Evolutionary conservation across 2,329 filamentous ascomycete species (phyloP).

Genomic region (Epichloe uncinata): DNA sequence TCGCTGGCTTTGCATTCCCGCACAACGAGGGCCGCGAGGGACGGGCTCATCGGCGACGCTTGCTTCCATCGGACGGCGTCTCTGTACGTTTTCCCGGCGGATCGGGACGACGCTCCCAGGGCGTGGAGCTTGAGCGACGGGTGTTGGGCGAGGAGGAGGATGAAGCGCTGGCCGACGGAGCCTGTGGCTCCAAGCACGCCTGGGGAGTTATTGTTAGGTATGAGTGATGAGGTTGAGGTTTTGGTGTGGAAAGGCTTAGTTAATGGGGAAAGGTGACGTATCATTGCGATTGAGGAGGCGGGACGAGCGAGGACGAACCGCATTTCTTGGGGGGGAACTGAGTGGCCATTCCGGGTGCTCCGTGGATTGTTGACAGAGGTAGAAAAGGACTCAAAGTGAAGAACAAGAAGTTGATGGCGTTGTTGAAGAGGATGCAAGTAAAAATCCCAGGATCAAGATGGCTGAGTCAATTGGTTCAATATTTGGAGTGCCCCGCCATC

Average conservation of each 20-base stretch:
- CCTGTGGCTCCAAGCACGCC: slow-evolving; percentile 83
- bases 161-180: slow-evolving; percentile 90
- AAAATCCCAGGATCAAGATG: background rate
- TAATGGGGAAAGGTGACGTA: slow-evolving; percentile 5
- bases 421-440: background rate
- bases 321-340: slow-evolving; percentile 45
- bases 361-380: background rate
- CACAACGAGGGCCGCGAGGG: slow-evolving; percentile 64
- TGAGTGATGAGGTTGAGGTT: background rate
- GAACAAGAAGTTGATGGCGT: background rate
- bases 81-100: slow-evolving; percentile 85
- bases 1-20: slow-evolving; percentile 71
- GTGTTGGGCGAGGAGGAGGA: slow-evolving; percentile 79
- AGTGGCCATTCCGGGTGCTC: slow-evolving; percentile 16
- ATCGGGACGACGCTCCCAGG: slow-evolving; percentile 78
- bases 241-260: background rate
- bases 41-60: slow-evolving; percentile 62
- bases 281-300: background rate
- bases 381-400: background rate
- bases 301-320: slow-evolving; percentile 27
- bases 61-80: slow-evolving; percentile 96
- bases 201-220: slow-evolving; percentile 14
- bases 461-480: slow-evolving; percentile 5
- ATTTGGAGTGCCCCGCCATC: slow-evolving; percentile 18
- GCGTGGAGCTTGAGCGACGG: slow-evolving; percentile 78